Evolutionary conservation across 176 grass and related monocot species (phyloP).

Genomic region (Cenchrus fungigraminus): DNA sequence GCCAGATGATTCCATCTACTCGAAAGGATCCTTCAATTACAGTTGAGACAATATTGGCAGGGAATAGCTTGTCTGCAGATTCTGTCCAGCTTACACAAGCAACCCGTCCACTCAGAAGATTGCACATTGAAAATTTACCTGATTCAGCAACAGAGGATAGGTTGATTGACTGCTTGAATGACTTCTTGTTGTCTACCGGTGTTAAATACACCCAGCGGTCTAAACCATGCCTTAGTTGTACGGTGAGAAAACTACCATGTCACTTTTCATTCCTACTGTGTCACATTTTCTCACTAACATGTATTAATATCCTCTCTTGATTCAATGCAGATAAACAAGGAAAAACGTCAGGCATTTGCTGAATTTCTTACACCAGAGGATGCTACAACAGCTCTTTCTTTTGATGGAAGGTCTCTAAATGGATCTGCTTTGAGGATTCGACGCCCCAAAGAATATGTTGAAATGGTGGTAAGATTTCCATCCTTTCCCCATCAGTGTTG

Average conservation of each 20-base stretch:
- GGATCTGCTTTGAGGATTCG: slow-evolving; percentile 85
- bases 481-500: slow-evolving; percentile 31
- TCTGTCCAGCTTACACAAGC: slow-evolving; percentile 91
- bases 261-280: slow-evolving; percentile 9
- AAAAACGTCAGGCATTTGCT: slow-evolving; percentile 83
- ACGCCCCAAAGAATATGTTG: slow-evolving; percentile 91
- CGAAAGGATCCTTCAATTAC: slow-evolving; percentile 34
- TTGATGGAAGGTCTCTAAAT: slow-evolving; percentile 72
- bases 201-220: slow-evolving; percentile 53
- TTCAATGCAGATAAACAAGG: slow-evolving; percentile 87
- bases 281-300: slow-evolving; percentile 30
- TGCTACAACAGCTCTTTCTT: slow-evolving; percentile 91
- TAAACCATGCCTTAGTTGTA: slow-evolving; percentile 89
- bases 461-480: slow-evolving; percentile 74
- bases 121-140: slow-evolving; percentile 86
- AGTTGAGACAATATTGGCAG: slow-evolving; percentile 42
- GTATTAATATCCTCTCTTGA: slow-evolving; percentile 16
- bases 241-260: slow-evolving; percentile 53
- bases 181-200: slow-evolving; percentile 63
- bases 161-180: slow-evolving; percentile 80
- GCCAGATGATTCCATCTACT: slow-evolving; percentile 42
- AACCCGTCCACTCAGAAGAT: slow-evolving; percentile 75
- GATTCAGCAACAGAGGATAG: slow-evolving; percentile 69
- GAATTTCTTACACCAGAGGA: slow-evolving; percentile 99
- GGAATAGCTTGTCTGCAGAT: slow-evolving; percentile 62